Percentiles rank a stretch among this genome's conserved stretches.
These are phyloP conservation scores for Lyophyllum semitale DNA, from an alignment of 768 basidiomycete genomes.

Conservation along the genomic window DNA sequence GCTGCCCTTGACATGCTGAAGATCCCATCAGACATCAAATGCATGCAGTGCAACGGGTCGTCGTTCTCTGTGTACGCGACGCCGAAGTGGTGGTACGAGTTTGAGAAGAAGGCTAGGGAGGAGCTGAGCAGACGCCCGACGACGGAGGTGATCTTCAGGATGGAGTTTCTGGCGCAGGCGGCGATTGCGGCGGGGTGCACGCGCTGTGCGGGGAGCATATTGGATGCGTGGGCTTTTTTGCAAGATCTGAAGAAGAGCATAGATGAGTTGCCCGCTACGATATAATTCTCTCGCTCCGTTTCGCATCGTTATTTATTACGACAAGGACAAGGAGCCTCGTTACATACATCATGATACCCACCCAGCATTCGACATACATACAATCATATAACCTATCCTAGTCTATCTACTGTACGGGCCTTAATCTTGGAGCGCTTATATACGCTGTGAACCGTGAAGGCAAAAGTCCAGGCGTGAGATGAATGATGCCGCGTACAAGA, in stretches of 20 bases:
- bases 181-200: conserved; percentile 54
- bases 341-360: too few relatives aligned
- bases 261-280: conserved; percentile 45
- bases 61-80: conserved; percentile 41
- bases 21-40: conserved; percentile 52
- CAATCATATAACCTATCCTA: too few relatives aligned
- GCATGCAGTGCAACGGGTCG: conserved; percentile 68
- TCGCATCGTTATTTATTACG: background rate
- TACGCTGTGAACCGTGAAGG: too few relatives aligned
- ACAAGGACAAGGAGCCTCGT: too few relatives aligned
- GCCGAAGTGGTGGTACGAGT: conserved; percentile 74
- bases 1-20: conserved; percentile 51
- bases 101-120: conserved; percentile 53
- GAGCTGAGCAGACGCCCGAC: conserved; percentile 60
- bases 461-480: background rate
- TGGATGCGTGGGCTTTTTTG: conserved; percentile 62
- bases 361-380: too few relatives aligned
- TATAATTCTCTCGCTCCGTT: conserved; percentile 11
- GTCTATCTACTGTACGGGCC: too few relatives aligned
- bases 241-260: conserved; percentile 55
- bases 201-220: conserved; percentile 66
- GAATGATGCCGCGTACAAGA: conserved; percentile 2
- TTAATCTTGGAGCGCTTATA: too few relatives aligned
- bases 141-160: conserved; percentile 59
- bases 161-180: conserved; percentile 57